phyloP scores from a whole-genome alignment of 371 early-diverging fungal genomes.

The Choanephora cucurbitarum region DNA sequence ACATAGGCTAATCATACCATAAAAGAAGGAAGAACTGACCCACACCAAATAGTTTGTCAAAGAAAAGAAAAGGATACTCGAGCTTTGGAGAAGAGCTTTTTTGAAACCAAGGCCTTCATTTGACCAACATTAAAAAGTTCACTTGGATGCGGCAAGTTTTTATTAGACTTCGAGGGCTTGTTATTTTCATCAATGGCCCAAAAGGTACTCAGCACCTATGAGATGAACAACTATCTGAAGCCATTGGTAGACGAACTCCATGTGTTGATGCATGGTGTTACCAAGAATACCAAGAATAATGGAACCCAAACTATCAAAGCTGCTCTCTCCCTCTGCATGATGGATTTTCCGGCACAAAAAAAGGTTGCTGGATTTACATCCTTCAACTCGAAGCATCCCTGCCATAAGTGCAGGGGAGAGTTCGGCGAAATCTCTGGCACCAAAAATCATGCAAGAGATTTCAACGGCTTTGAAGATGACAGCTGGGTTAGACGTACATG shows the following conservation, averaged over 20 bases:
- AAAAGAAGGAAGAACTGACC: no score
- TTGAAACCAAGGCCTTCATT: no score
- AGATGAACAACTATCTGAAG: slow-evolving; percentile 16
- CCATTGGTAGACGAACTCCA: slow-evolving; percentile 16
- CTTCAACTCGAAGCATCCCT: slow-evolving; percentile 2
- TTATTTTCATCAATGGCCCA: slow-evolving; percentile 23
- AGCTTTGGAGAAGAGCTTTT: no score
- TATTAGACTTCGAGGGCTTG: no score
- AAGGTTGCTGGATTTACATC: slow-evolving; percentile 15
- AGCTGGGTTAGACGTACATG: not conserved
- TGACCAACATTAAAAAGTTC: no score
- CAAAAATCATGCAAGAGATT: no score
- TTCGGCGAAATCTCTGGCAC: not conserved
- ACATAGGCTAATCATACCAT: no score
- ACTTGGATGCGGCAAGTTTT: no score
- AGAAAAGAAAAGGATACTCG: no score
- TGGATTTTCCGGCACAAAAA: slow-evolving; percentile 15
- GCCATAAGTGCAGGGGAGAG: slow-evolving; percentile 1
- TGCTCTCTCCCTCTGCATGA: slow-evolving; percentile 10
- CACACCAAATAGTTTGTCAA: no score
- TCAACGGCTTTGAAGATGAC: no score
- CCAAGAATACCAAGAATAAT: slow-evolving; percentile 1
- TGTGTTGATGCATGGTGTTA: slow-evolving; percentile 9
- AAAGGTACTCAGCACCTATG: slow-evolving; percentile 6
- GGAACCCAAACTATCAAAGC: slow-evolving; percentile 3